Evolutionary conservation across 1,284 basidiomycete genomes (phyloP), one percentile per base, ranked within the genome.

Genomic region (Exobasidium cylindrosporum): DNA sequence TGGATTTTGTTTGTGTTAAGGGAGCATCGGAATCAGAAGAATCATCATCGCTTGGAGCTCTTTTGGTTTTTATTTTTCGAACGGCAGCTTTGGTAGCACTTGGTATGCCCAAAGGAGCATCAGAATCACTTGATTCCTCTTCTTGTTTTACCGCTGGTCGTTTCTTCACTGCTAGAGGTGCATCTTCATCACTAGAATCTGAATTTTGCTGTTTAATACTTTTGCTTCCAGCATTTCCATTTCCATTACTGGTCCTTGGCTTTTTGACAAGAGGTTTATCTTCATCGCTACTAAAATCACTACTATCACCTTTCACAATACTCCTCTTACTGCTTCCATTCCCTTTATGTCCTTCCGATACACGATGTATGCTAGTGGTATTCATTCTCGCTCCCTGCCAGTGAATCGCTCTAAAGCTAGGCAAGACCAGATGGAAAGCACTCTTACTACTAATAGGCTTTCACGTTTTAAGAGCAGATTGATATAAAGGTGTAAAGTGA

Each of bases 31-130:
- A 63, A 55, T 64, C 64, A 17, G 64, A 66, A 40, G 35, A 40
- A 21, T 50, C 47, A 4, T 23, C 47, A 24, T 13, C n/a, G 57
- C 62, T 59, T 23, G 40, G 47, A n/a, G 46, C 61, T 49, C 58
- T 57, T 59, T 73, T 73, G 23, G 60, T 67, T 40, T 76, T 76
- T 14, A 72, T 69, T 63, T 81, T 82, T 52, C 82, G 82, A 65
- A 83, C 85, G 23, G 71, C 72, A 49, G 32, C n/a, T 23, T 26
- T 6, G 2, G 65, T 50, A 30, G 61, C 43, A 24, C 7, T 56
- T 21, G 55, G 26, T 40, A 61, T 32, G 23, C 56, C 56, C 45
- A 70, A 47, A 11, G 70, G 66, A n/a, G 56, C 32, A 50, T 72
- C 70, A n/a, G 68, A 60, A 32, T 65, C 62, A 31, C 47, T 57